Conservation (phyloP, 495 filamentous ascomycete genomes). For the Cryomyces antarcticus region DNA sequence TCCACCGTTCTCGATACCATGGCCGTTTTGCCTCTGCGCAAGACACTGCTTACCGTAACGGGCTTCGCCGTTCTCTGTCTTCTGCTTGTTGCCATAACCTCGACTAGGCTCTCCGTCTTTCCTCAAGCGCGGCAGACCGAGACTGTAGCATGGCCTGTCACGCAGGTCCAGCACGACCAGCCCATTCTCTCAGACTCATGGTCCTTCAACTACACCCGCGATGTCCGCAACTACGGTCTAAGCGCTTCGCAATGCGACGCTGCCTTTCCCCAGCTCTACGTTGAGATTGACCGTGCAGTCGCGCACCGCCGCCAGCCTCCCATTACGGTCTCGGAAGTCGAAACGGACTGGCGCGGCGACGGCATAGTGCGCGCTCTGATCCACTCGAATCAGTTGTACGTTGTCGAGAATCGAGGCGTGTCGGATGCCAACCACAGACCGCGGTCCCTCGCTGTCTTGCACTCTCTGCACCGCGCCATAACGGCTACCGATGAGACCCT, state of each 20-base stretch:
- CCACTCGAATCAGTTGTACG: slow-evolving; percentile 8
- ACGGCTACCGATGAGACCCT: slow-evolving; percentile 1
- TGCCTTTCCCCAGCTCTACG: slow-evolving; percentile 10
- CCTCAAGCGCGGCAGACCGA: too few relatives aligned
- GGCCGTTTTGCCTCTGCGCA: too few relatives aligned
- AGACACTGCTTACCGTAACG: too few relatives aligned
- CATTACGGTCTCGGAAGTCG: slow-evolving; percentile 6
- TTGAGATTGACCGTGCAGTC: slow-evolving; percentile 9
- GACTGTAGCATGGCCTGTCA: too few relatives aligned
- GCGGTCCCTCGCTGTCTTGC: slow-evolving; percentile 6
- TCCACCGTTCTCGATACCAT: too few relatives aligned
- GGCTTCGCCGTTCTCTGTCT: too few relatives aligned
- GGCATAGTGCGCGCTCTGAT: slow-evolving; percentile 10
- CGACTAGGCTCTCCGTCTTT: too few relatives aligned
- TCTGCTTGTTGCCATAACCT: too few relatives aligned
- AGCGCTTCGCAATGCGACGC: slow-evolving; percentile 7
- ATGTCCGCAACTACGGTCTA: slow-evolving; percentile 6
- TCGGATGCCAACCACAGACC: not conserved
- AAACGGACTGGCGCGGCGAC: slow-evolving; percentile 3
- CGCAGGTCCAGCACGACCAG: too few relatives aligned
- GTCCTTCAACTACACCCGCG: slow-evolving; percentile 4
- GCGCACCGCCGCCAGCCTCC: slow-evolving; percentile 2
- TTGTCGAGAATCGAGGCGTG: slow-evolving; percentile 3
- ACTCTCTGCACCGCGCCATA: slow-evolving; percentile 9
- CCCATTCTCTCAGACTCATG: not conserved